Percentiles rank a stretch among this genome's conserved stretches.
Conservation (phyloP, 1,284 basidiomycete genomes). For the Leccinum pallidistipes region DNA sequence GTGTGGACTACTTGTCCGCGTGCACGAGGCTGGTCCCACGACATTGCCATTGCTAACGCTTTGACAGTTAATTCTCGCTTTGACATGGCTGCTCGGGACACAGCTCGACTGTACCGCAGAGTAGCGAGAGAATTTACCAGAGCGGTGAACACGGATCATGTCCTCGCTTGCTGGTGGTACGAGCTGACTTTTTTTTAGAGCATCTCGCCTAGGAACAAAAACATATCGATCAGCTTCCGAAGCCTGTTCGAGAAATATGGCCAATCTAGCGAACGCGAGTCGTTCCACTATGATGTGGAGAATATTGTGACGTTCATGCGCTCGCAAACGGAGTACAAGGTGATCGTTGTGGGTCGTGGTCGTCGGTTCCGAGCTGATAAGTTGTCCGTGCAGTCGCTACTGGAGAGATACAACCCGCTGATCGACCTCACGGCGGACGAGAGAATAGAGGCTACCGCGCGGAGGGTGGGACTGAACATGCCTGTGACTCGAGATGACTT, state of each 20-base stretch:
- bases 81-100: conserved; percentile 26
- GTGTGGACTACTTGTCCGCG: conserved; percentile 17
- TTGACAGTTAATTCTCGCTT: conserved; percentile 16
- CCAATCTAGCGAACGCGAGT: conserved; percentile 25
- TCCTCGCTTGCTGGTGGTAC: neutral
- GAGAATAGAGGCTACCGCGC: conserved; percentile 79
- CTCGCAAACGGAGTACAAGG: conserved; percentile 63
- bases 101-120: conserved; percentile 40
- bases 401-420: conserved; percentile 87
- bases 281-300: conserved; percentile 51
- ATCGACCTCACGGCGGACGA: conserved; percentile 79
- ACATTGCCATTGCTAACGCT: conserved; percentile 1
- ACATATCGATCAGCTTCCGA: conserved; percentile 55
- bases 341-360: conserved; percentile 16
- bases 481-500: conserved; percentile 37
- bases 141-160: conserved; percentile 34
- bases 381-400: conserved; percentile 49
- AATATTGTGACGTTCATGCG: conserved; percentile 73
- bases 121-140: conserved; percentile 45
- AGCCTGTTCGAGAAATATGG: conserved; percentile 50
- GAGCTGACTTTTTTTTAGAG: conserved; percentile 16
- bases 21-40: conserved; percentile 15
- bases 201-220: conserved; percentile 51
- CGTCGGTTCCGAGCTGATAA: conserved; percentile 5
- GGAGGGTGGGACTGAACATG: conserved; percentile 83